phyloP scores from a whole-genome alignment of 441 rosid species.

The Populus hybrid region DNA sequence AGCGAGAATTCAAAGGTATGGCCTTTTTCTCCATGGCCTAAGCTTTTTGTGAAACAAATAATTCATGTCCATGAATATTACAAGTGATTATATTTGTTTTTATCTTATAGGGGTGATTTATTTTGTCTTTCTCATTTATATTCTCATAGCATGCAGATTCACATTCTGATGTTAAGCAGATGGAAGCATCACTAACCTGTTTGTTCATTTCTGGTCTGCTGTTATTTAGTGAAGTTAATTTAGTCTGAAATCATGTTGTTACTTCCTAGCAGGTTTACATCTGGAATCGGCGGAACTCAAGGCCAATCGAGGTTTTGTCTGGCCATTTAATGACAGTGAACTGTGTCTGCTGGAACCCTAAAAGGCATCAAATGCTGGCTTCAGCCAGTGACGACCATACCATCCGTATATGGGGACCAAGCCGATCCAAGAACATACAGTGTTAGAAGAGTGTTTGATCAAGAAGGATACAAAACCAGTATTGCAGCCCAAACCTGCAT shows the following conservation, averaged over 20 bases:
- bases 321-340: constrained; percentile 84
- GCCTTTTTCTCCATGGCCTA: not conserved
- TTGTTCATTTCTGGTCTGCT: too few relatives aligned
- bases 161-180: not conserved
- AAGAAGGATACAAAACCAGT: not conserved
- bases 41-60: not conserved
- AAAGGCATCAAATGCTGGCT: constrained; percentile 70
- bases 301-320: constrained; percentile 63
- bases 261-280: constrained; percentile 57
- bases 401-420: constrained; percentile 82
- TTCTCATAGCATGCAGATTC: not conserved
- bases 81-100: not conserved
- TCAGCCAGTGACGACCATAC: constrained; percentile 91
- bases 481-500: constrained; percentile 9
- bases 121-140: not conserved
- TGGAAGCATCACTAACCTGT: not conserved
- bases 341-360: constrained; percentile 87
- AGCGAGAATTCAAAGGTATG: constrained; percentile 78
- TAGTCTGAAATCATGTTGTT: not conserved
- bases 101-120: too few relatives aligned
- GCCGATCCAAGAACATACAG: constrained; percentile 23
- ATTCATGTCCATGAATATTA: not conserved
- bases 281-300: constrained; percentile 52
- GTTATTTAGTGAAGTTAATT: not conserved
- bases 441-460: constrained; percentile 15